phyloP scores from a whole-genome alignment of 2,329 filamentous ascomycete genomes.

The Emergomyces africanus region DNA sequence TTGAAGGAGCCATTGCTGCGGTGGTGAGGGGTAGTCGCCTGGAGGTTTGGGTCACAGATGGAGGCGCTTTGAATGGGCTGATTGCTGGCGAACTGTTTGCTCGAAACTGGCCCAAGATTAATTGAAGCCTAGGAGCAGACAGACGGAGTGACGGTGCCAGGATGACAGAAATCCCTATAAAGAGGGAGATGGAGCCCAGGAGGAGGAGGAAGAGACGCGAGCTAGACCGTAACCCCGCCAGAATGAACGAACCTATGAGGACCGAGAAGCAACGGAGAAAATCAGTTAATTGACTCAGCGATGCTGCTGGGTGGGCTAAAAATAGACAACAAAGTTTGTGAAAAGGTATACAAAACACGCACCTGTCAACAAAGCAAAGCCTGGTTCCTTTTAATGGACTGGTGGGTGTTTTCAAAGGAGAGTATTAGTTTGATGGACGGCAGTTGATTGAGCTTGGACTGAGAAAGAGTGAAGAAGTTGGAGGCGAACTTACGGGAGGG shows the following conservation, averaged over 20 bases:
- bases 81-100: conserved; percentile 14
- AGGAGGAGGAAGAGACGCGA: conserved; percentile 9
- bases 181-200: conserved; percentile 15
- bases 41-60: conserved; percentile 10
- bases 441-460: neutral
- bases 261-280: neutral
- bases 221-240: neutral
- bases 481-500: neutral
- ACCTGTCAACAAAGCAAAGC: neutral
- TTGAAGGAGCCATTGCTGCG: conserved; percentile 34
- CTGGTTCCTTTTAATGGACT: neutral
- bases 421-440: neutral
- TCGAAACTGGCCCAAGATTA: conserved; percentile 30
- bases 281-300: neutral
- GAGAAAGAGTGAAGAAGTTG: neutral
- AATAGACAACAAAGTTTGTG: neutral
- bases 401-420: neutral
- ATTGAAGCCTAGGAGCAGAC: conserved; percentile 25
- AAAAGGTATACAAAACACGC: neutral
- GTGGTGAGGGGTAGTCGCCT: conserved; percentile 28
- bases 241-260: neutral
- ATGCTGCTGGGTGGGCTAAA: neutral
- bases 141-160: conserved; percentile 35
- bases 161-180: conserved; percentile 29
- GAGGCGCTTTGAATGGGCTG: conserved; percentile 13